phyloP scores from a whole-genome alignment of 805 yeast species.

The Saturnispora galanensis region DNA sequence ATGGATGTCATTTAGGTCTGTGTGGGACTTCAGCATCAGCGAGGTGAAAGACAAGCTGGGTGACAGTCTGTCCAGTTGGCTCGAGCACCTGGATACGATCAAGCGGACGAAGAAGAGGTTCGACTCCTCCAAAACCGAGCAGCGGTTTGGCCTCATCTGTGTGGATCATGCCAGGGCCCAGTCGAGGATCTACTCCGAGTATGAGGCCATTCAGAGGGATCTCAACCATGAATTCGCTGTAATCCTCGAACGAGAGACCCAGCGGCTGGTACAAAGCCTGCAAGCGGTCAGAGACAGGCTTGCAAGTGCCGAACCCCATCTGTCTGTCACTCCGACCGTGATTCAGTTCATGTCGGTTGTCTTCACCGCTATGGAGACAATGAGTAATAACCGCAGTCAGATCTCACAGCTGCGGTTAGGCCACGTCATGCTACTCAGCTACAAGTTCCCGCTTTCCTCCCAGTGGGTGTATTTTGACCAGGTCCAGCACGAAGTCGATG shows the following conservation, averaged over 20 bases:
- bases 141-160: slow-evolving; percentile 30
- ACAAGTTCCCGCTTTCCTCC: slow-evolving; percentile 38
- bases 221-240: slow-evolving; percentile 33
- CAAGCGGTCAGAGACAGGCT: slow-evolving; percentile 26
- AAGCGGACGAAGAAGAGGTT: slow-evolving; percentile 35
- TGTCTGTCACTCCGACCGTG: slow-evolving; percentile 31
- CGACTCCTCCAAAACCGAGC: slow-evolving; percentile 37
- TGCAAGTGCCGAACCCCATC: slow-evolving; percentile 28
- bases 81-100: slow-evolving; percentile 34
- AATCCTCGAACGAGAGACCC: slow-evolving; percentile 26
- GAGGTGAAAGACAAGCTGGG: slow-evolving; percentile 30
- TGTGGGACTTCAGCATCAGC: slow-evolving; percentile 48
- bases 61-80: slow-evolving; percentile 37
- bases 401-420: slow-evolving; percentile 22
- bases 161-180: slow-evolving; percentile 48
- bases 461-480: slow-evolving; percentile 60
- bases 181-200: slow-evolving; percentile 35
- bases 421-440: slow-evolving; percentile 23
- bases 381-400: slow-evolving; percentile 8
- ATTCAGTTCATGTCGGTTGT: slow-evolving; percentile 32
- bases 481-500: slow-evolving; percentile 34
- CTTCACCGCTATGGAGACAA: slow-evolving; percentile 7
- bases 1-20: slow-evolving; percentile 48
- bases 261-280: slow-evolving; percentile 25
- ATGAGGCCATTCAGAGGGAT: slow-evolving; percentile 48